Evolutionary conservation across 768 basidiomycete species (phyloP), one percentile per base, ranked within the genome.

Genomic region (Artomyces pyxidatus): DNA sequence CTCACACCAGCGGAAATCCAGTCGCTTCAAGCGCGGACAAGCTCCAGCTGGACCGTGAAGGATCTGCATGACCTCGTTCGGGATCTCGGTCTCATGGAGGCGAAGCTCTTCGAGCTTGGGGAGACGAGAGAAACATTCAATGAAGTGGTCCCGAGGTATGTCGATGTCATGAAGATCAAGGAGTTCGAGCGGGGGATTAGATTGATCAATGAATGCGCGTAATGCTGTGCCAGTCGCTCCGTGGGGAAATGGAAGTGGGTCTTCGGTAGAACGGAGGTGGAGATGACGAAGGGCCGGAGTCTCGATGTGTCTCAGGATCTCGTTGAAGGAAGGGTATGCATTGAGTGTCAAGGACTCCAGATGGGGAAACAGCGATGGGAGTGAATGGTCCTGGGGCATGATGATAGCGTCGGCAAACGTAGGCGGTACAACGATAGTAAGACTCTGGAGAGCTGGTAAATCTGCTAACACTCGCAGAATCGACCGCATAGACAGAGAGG

Each of bases 1-100:
- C 10, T 72, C 69, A 56, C 80, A 83, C 80, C 78, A 82, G 23
- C 78, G 71, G 42, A 83, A 61, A 58, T 82, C 78, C 44, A 84
- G 59, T 41, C 65, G 64, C 37, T 60, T 58, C 37, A 82, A 71
- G 46, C 58, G 61, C 22, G 74, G 79, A 50, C 78, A 82, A 12
- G 70, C 56, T 11, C 69, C 71, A 6, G 47, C 55, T 12, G 67
- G 65, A 2, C 71, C 72, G 37, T 63, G 56, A 37, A 80, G 58
- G 26, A 62, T 54, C 26, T 58, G 51, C 9, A 81, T 49, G 19
- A 71, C 67, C 16, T 63, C 59, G 57, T 80, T 75, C 26, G 74
- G 62, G 50, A 84, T 74, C 39, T 80, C 78, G 49, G 75, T 76
- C 55, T 79, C 77, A 58, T 81, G 80, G 32, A 82, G 64, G 46